Percentiles rank a stretch among this genome's conserved stretches.
Evolutionary conservation across 2,329 filamentous ascomycete genomes (phyloP).

Genomic region (Fusarium lyarnte): DNA sequence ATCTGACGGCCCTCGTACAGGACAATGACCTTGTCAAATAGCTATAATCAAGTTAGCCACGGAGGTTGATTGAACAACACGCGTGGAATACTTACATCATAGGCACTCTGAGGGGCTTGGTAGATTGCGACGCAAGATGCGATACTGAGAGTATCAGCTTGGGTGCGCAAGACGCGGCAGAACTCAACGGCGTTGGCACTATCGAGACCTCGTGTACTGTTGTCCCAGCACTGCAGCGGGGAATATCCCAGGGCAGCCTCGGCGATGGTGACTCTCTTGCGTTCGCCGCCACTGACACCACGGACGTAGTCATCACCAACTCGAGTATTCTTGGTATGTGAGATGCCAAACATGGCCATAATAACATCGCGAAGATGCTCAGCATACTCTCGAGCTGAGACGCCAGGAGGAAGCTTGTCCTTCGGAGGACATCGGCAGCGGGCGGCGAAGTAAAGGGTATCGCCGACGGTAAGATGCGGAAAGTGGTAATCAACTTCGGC

Average conservation of each 20-base stretch:
- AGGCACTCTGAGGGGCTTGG: slow-evolving; percentile 60
- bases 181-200: slow-evolving; percentile 72
- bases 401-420: slow-evolving; percentile 64
- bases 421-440: slow-evolving; percentile 65
- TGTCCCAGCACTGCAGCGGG: slow-evolving; percentile 75
- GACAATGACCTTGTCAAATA: slow-evolving; percentile 75
- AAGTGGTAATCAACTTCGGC: slow-evolving; percentile 84
- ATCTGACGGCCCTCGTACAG: slow-evolving; percentile 75
- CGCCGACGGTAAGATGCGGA: slow-evolving; percentile 75
- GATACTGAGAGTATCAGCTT: slow-evolving; percentile 67
- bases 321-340: slow-evolving; percentile 72
- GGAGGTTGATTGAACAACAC: fast-evolving
- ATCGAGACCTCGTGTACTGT: slow-evolving; percentile 72
- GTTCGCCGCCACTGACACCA: slow-evolving; percentile 61
- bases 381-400: slow-evolving; percentile 61
- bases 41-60: not conserved
- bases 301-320: slow-evolving; percentile 76
- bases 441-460: slow-evolving; percentile 79
- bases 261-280: slow-evolving; percentile 52
- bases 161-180: slow-evolving; percentile 66
- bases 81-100: slow-evolving; percentile 27
- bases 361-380: slow-evolving; percentile 72
- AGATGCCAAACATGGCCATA: slow-evolving; percentile 76
- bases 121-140: slow-evolving; percentile 71
- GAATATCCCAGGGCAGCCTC: slow-evolving; percentile 46